Evolutionary conservation across 116 monocot genomes (phyloP).

Genomic region (Dioscorea cayenensis): DNA sequence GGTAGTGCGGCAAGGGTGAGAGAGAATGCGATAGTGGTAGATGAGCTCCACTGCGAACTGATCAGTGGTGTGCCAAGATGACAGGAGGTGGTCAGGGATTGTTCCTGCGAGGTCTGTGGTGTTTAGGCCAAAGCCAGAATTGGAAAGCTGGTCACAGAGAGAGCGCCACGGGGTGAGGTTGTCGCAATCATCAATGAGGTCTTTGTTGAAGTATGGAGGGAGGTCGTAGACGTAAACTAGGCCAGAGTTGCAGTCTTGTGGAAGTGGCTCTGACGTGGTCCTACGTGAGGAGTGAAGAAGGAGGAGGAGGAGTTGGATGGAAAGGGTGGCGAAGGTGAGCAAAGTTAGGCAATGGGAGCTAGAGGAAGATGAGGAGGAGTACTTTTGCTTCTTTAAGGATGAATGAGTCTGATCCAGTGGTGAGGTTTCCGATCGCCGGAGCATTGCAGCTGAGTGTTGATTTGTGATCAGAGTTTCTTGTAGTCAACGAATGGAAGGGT

Average conservation of each 20-base stretch:
- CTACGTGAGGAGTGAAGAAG: too few relatives aligned
- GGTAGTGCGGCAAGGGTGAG: conserved; percentile 50
- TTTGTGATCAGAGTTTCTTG: background rate
- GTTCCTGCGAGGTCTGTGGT: conserved; percentile 24
- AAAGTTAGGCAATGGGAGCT: too few relatives aligned
- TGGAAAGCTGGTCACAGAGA: conserved; percentile 59
- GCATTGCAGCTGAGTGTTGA: background rate
- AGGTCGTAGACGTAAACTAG: conserved; percentile 79
- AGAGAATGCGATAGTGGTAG: conserved; percentile 53
- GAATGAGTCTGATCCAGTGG: background rate
- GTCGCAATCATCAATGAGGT: too few relatives aligned
- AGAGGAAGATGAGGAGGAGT: too few relatives aligned
- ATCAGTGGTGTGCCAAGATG: conserved; percentile 61
- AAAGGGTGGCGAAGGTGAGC: too few relatives aligned
- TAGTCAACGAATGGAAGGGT: background rate
- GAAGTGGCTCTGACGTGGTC: background rate
- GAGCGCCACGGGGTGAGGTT: too few relatives aligned
- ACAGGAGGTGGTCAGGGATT: conserved; percentile 33
- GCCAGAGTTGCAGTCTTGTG: conserved; percentile 19
- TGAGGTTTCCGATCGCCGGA: background rate
- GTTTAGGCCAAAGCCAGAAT: conserved; percentile 55
- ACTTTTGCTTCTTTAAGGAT: background rate
- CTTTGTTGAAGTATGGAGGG: too few relatives aligned
- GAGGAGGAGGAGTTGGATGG: too few relatives aligned
- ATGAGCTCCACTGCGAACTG: conserved; percentile 81